Percentiles rank a stretch among this genome's conserved stretches.
These are phyloP conservation scores for Chrysoporthe puriensis DNA, from an alignment of 2,329 filamentous ascomycete species.

Conservation along the genomic window DNA sequence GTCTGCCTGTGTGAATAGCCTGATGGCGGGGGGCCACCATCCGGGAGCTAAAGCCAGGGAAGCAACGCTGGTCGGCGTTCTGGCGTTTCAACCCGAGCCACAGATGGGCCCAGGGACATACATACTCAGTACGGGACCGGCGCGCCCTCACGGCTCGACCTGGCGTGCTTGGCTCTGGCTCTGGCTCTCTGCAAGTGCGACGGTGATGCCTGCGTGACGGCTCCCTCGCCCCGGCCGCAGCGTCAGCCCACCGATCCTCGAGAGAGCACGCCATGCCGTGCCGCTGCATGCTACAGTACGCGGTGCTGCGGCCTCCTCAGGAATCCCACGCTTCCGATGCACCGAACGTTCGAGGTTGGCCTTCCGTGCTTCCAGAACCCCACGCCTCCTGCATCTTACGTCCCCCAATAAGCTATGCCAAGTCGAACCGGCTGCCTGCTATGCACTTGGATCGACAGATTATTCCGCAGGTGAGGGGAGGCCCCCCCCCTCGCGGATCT, in stretches of 20 bases:
- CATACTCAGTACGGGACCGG: not conserved
- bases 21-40: not conserved
- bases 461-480: not conserved
- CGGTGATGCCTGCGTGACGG: constrained; percentile 12
- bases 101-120: too few relatives aligned
- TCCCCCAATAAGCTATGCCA: not conserved
- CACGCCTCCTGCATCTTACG: constrained; percentile 8
- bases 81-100: constrained; percentile 8
- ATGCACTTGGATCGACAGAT: not conserved
- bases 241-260: not conserved
- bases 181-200: constrained; percentile 9
- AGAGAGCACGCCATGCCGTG: constrained; percentile 3
- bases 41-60: not conserved
- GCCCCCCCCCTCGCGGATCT: too few relatives aligned
- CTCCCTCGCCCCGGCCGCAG: not conserved
- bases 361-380: constrained; percentile 9
- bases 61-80: not conserved
- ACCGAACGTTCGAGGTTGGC: constrained; percentile 9
- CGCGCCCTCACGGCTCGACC: not conserved
- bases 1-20: too few relatives aligned
- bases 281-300: constrained; percentile 8
- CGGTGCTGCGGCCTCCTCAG: not conserved
- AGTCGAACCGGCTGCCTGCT: not conserved
- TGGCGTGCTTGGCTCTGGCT: too few relatives aligned
- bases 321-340: constrained; percentile 2